Evolutionary conservation across 139 green algal species (phyloP).

Genomic region (Chlorella sp.): DNA sequence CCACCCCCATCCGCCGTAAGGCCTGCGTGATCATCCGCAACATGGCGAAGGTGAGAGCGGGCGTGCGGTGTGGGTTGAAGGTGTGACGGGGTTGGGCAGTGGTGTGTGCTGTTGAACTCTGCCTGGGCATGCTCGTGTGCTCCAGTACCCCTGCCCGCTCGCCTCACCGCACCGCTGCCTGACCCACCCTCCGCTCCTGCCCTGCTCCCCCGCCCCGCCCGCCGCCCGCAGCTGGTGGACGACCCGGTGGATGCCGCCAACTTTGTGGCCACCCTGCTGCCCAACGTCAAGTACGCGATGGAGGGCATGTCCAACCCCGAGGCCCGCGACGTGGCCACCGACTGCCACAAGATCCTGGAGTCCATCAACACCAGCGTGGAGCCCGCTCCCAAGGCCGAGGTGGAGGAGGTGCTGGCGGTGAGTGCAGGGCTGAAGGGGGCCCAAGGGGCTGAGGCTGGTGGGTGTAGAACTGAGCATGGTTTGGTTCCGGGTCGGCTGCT

Average conservation of each 20-base stretch:
- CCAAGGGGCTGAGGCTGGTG: too few relatives aligned
- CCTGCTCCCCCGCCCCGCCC: background rate
- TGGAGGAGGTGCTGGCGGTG: constrained; percentile 22
- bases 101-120: too few relatives aligned
- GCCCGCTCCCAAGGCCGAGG: constrained; percentile 25
- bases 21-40: constrained; percentile 80
- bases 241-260: constrained; percentile 67
- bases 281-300: constrained; percentile 63
- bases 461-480: too few relatives aligned
- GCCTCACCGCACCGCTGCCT: background rate
- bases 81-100: too few relatives aligned
- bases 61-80: too few relatives aligned
- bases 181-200: background rate
- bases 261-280: constrained; percentile 77
- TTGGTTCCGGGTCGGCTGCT: too few relatives aligned
- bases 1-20: constrained; percentile 69
- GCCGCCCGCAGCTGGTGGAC: constrained; percentile 48
- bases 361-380: constrained; percentile 44
- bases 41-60: constrained; percentile 75
- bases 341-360: constrained; percentile 46
- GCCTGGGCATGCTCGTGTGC: too few relatives aligned
- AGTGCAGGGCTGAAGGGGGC: too few relatives aligned
- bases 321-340: constrained; percentile 51
- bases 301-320: constrained; percentile 78
- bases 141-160: too few relatives aligned